These are phyloP conservation scores for Backusella psychrophila DNA, from an alignment of 192 early-diverging fungal species.

Conservation along the genomic window DNA sequence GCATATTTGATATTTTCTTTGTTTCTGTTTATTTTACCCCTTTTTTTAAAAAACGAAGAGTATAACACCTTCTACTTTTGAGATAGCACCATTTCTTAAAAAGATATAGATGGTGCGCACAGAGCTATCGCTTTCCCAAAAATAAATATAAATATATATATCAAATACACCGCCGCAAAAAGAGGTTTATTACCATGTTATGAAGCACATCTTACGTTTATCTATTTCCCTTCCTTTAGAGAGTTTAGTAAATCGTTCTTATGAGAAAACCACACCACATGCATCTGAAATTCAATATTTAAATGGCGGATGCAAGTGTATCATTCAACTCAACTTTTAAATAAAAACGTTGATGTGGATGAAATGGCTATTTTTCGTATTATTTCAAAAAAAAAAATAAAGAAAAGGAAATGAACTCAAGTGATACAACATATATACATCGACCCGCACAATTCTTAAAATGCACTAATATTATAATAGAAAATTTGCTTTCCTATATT, in stretches of 20 bases:
- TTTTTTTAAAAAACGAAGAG: not conserved
- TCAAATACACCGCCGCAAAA: not conserved
- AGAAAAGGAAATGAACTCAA: not conserved
- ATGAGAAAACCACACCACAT: not conserved
- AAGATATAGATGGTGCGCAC: not conserved
- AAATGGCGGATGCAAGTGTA: not conserved
- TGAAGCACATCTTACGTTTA: not conserved
- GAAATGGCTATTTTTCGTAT: not conserved
- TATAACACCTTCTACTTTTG: not conserved
- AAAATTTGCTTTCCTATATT: not conserved
- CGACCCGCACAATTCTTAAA: not conserved
- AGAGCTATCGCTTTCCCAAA: not conserved
- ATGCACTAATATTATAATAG: not conserved
- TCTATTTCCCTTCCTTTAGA: not conserved
- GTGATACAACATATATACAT: not conserved
- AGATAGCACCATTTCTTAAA: not conserved
- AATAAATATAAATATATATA: not conserved
- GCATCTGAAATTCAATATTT: not conserved
- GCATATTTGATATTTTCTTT: not conserved
- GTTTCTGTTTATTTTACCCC: slow-evolving; percentile 2
- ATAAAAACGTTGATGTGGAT: not conserved
- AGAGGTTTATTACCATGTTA: not conserved
- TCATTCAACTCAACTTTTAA: not conserved
- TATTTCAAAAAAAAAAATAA: not conserved
- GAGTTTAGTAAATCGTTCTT: not conserved